Percentiles rank a stretch among this genome's conserved stretches.
These are phyloP conservation scores for Nannochloris sp. DNA, from an alignment of 139 green algal genomes.

Conservation along the genomic window DNA sequence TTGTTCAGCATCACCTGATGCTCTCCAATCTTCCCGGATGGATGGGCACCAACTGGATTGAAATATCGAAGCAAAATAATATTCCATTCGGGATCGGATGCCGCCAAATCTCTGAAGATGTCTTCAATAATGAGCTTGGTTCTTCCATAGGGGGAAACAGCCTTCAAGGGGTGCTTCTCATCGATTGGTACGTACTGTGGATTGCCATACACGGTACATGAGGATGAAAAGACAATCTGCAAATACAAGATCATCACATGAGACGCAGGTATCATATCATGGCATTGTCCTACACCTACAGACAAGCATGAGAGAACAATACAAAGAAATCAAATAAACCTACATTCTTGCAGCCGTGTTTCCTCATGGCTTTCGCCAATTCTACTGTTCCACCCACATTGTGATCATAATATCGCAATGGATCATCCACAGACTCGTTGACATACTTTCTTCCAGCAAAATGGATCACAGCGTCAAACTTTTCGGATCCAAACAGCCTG, in stretches of 20 bases:
- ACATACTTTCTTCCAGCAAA: conserved; percentile 41
- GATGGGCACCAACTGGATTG: conserved; percentile 40
- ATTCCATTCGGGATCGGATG: conserved; percentile 64
- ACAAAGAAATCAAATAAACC: neutral
- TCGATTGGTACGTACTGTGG: conserved; percentile 80
- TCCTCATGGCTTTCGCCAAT: conserved; percentile 73
- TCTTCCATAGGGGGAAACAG: conserved; percentile 86
- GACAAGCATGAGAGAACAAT: neutral
- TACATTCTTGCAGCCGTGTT: conserved; percentile 25
- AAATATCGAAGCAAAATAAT: conserved; percentile 51
- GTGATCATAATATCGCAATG: conserved; percentile 95
- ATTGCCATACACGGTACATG: conserved; percentile 85
- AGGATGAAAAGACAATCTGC: conserved; percentile 33
- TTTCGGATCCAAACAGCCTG: conserved; percentile 36
- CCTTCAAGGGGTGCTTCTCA: conserved; percentile 66
- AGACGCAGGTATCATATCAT: conserved; percentile 1
- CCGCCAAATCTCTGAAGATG: conserved; percentile 64
- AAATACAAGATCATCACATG: neutral
- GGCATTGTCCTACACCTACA: neutral
- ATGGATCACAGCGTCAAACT: conserved; percentile 28
- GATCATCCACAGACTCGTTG: conserved; percentile 29
- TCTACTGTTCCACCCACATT: conserved; percentile 85
- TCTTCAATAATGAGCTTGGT: conserved; percentile 98
- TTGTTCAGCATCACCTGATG: conserved; percentile 95
- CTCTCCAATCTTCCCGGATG: conserved; percentile 83